Evolutionary conservation across 805 yeast genomes (phyloP), one percentile per base, ranked within the genome.

Genomic region (Saccharomycopsis fibuligera): DNA sequence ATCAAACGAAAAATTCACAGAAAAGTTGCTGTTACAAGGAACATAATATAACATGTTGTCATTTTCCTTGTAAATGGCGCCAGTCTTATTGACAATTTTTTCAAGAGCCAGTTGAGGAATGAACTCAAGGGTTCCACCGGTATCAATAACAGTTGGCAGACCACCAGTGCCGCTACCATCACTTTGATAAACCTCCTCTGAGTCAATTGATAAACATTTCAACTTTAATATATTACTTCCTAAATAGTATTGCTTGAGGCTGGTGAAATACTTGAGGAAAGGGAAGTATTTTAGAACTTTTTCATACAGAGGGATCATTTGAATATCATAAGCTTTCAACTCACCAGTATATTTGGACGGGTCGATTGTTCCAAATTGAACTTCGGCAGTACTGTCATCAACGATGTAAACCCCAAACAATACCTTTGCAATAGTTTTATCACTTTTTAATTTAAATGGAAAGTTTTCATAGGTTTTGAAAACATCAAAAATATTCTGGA

Each of bases 291-390:
- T 9, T 5, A 33, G 37, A 17, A 16, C 45, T 29, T 41, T 41
- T n/a, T 21, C 35, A 27, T 25, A 29, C n/a, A 9, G 22, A 12
- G 45, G 45, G 4, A 30, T 23, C 35, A 23, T 78, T 49, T 76
- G 67, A 35, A 78, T 55, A 22, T 83, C 82, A 5, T 82, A 60
- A 1, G 76, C 63, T 27, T 68, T 62, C 36, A 81, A 60, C 31
- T 62, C 55, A n/a, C 87, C 88, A 0, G 62, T 46, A 60, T 76
- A 81, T 63, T 81, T 82, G 37, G 77, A 73, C 51, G 73, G 75
- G 58, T 84, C 91, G 25, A 79, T 72, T 27, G 82, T 91, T 43
- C 93, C 91, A 66, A 84, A 84, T 44, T 84, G 61, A 17, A 84
- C 68, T 16, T 71, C 63, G 4, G 88, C 90, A 1, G 67, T 53